These are phyloP conservation scores for Podospora pseudocomata DNA, from an alignment of 495 filamentous ascomycete genomes.

Conservation along the genomic window DNA sequence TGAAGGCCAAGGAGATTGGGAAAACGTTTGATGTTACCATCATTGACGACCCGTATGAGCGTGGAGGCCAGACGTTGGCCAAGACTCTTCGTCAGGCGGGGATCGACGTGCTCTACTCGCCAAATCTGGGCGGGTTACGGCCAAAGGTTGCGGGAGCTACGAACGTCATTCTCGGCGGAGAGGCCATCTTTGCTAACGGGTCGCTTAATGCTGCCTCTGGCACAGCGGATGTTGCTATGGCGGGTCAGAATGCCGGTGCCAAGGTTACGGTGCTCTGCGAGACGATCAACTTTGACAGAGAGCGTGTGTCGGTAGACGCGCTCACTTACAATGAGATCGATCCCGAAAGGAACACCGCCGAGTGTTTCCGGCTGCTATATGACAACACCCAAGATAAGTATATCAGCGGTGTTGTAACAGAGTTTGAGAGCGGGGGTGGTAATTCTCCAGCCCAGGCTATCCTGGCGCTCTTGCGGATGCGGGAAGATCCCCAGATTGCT, in stretches of 20 bases:
- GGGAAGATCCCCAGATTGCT: conserved; percentile 45
- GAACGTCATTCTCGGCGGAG: conserved; percentile 81
- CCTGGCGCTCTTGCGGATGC: conserved; percentile 48
- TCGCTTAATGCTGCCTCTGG: conserved; percentile 82
- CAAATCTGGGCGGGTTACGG: conserved; percentile 66
- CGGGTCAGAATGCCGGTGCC: conserved; percentile 66
- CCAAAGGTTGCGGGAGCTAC: conserved; percentile 69
- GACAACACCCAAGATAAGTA: conserved; percentile 91
- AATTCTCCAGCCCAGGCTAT: conserved; percentile 83
- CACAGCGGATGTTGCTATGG: conserved; percentile 85
- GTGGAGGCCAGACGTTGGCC: conserved; percentile 66
- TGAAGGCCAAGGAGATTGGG: conserved; percentile 56
- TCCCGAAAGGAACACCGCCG: conserved; percentile 46
- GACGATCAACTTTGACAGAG: conserved; percentile 85
- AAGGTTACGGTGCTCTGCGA: conserved; percentile 92
- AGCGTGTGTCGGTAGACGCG: conserved; percentile 81
- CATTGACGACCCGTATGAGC: conserved; percentile 79
- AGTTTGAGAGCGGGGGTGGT: conserved; percentile 60
- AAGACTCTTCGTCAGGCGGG: conserved; percentile 62
- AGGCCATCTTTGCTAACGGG: conserved; percentile 88
- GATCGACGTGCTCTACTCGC: conserved; percentile 73
- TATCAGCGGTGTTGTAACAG: conserved; percentile 84
- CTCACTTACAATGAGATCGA: conserved; percentile 93
- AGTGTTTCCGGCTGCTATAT: conserved; percentile 81
- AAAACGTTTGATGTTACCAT: conserved; percentile 79